A percentile compares a stretch with the other conserved stretches of the same genome.
Conservation (phyloP, 257 asterid genomes). For the Schizonepeta tenuifolia region DNA sequence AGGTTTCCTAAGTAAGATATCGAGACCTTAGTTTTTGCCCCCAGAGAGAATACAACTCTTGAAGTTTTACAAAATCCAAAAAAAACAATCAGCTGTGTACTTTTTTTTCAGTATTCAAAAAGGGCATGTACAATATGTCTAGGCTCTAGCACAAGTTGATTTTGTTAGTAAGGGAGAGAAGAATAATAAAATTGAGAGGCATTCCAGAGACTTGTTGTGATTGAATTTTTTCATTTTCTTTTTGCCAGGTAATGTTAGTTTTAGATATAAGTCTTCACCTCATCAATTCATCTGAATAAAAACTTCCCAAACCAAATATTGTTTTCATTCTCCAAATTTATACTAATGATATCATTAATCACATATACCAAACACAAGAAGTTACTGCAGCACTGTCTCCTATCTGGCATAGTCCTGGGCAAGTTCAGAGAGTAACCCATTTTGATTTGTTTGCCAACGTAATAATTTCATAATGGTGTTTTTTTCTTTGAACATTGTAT, state of each 20-base stretch:
- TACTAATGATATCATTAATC: background rate
- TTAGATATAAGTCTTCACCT: conserved; percentile 4
- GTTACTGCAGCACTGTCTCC: background rate
- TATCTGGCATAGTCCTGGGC: background rate
- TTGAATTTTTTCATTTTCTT: background rate
- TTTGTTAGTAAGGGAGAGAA: background rate
- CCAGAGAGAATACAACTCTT: background rate
- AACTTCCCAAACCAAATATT: conserved; percentile 4
- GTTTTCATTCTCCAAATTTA: conserved; percentile 5
- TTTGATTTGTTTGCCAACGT: background rate
- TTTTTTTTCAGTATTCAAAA: background rate
- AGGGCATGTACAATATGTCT: background rate
- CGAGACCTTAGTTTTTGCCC: background rate
- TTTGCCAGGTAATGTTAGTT: background rate
- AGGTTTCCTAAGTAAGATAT: conserved; percentile 61
- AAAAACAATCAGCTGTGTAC: background rate
- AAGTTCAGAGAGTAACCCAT: background rate
- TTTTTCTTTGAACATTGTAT: background rate
- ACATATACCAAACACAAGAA: background rate
- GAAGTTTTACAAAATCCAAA: background rate
- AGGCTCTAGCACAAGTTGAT: background rate
- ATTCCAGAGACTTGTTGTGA: background rate
- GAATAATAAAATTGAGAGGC: background rate
- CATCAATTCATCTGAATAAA: background rate
- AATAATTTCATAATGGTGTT: background rate